Conservation (phyloP, 129 eudicot genomes). For the Pulicaria dysenterica region DNA sequence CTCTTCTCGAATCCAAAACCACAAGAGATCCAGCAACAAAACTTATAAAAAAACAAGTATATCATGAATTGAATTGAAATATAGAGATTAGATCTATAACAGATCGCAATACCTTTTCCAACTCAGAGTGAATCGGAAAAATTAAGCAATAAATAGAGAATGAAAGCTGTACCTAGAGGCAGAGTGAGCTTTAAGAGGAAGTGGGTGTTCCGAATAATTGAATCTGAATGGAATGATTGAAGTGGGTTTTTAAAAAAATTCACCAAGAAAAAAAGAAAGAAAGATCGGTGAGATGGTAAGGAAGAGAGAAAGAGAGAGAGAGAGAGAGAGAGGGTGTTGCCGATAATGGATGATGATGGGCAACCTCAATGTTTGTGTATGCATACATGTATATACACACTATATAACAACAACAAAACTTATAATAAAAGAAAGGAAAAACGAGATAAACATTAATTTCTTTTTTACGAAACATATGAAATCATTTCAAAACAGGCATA, state of each 20-base stretch:
- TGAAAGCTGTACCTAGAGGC: slow-evolving; percentile 23
- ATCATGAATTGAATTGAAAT: not conserved
- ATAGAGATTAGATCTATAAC: slow-evolving; percentile 26
- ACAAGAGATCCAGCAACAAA: slow-evolving; percentile 19
- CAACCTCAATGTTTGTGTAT: too few species aligned
- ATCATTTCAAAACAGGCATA: too few species aligned
- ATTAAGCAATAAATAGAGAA: slow-evolving; percentile 16
- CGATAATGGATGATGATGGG: too few species aligned
- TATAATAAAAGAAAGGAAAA: too few species aligned
- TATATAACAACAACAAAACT: too few species aligned
- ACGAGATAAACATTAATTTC: too few species aligned
- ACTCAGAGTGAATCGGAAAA: not conserved
- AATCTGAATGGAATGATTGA: slow-evolving; percentile 23
- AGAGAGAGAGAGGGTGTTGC: too few species aligned
- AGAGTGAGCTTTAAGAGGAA: slow-evolving; percentile 16
- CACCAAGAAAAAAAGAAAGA: not conserved
- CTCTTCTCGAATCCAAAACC: slow-evolving; percentile 16
- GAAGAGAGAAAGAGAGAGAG: too few species aligned
- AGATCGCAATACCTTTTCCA: not conserved
- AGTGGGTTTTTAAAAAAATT: slow-evolving; percentile 12
- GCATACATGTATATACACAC: too few species aligned
- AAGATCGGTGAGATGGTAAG: not conserved
- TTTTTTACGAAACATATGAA: too few species aligned
- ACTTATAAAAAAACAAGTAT: not conserved
- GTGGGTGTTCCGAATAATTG: slow-evolving; percentile 7